A percentile compares a stretch with the other conserved stretches of the same genome.
phyloP scores from a whole-genome alignment of 2,329 filamentous ascomycete species.

The Diaporthe batatas region DNA sequence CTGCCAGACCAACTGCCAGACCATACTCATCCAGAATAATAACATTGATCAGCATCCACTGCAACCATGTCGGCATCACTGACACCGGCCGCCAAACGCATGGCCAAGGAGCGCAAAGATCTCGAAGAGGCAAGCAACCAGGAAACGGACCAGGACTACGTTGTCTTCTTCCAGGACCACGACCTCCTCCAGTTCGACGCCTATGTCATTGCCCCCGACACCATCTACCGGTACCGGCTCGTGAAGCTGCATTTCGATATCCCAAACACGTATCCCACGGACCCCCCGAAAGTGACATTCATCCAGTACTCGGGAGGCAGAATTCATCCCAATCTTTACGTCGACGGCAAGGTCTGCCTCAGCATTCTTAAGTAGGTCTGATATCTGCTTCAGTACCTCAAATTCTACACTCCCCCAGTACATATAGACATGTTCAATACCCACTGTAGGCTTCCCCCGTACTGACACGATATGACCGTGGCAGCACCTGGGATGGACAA shows the following conservation, averaged over 20 bases:
- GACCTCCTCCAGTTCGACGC: constrained; percentile 6
- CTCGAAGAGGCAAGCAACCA: constrained; percentile 12
- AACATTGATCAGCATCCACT: no score
- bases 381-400: no score
- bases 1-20: no score
- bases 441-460: not conserved
- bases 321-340: constrained; percentile 1
- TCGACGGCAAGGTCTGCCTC: not conserved
- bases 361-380: constrained; percentile 7
- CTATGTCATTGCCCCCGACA: constrained; percentile 15
- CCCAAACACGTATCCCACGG: not conserved
- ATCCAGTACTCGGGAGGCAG: constrained; percentile 3
- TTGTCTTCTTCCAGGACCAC: constrained; percentile 14
- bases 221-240: constrained; percentile 7
- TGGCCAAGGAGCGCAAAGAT: constrained; percentile 15
- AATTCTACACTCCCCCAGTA: not conserved
- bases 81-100: not conserved
- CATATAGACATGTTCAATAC: not conserved
- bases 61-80: constrained; percentile 1
- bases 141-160: not conserved
- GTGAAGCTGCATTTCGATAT: constrained; percentile 9
- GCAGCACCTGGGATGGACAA: not conserved
- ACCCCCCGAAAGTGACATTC: constrained; percentile 3
- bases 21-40: not conserved
- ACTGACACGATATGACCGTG: not conserved